Percentiles rank a stretch among this genome's conserved stretches.
These are phyloP conservation scores for Suillus luteus DNA, from an alignment of 768 basidiomycete genomes.

Conservation along the genomic window DNA sequence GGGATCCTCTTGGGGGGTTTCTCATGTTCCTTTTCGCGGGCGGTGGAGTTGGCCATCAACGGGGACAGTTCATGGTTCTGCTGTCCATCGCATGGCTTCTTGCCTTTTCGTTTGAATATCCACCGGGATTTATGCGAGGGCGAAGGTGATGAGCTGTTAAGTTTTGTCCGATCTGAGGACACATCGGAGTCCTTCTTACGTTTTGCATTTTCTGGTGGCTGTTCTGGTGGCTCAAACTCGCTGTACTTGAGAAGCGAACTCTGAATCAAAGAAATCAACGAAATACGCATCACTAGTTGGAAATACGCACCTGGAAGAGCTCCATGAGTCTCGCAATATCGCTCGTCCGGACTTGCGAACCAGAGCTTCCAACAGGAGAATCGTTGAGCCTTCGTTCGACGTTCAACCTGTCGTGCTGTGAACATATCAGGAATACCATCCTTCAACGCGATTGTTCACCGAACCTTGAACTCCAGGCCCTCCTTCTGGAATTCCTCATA, in stretches of 20 bases:
- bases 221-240: conserved; percentile 56
- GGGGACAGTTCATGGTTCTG: conserved; percentile 36
- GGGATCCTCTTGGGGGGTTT: conserved; percentile 66
- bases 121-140: conserved; percentile 30
- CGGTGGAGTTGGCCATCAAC: conserved; percentile 22
- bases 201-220: not conserved
- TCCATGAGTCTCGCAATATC: conserved; percentile 86
- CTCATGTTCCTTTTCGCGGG: conserved; percentile 32
- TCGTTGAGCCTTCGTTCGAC: conserved; percentile 66
- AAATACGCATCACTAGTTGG: conserved; percentile 4
- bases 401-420: conserved; percentile 72
- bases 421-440: conserved; percentile 11
- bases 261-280: conserved; percentile 33
- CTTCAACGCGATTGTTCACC: not conserved
- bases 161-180: conserved; percentile 47
- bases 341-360: conserved; percentile 64
- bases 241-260: conserved; percentile 73
- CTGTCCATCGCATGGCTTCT: conserved; percentile 30
- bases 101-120: conserved; percentile 29
- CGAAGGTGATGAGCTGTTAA: conserved; percentile 33
- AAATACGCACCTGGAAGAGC: conserved; percentile 61
- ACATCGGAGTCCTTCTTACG: conserved; percentile 32
- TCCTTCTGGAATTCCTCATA: conserved; percentile 76
- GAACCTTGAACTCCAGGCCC: conserved; percentile 77
- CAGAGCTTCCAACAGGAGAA: conserved; percentile 40